phyloP scores from a whole-genome alignment of 2,329 filamentous ascomycete genomes.

The Diaporthe sp. region DNA sequence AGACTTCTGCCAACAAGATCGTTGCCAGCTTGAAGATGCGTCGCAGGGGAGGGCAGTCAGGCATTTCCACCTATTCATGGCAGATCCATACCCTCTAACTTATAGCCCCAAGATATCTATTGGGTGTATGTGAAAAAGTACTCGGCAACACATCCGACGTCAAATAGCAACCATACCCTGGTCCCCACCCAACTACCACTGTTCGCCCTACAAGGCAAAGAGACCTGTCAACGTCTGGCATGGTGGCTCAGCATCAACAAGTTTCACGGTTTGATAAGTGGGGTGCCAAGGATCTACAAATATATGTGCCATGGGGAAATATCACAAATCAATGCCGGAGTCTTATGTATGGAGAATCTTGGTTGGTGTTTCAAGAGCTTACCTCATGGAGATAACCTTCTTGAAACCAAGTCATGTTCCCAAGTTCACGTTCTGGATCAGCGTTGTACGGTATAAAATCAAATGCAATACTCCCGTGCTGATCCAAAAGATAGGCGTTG shows the following conservation, averaged over 20 bases:
- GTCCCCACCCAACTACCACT: not conserved
- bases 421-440: not conserved
- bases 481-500: not conserved
- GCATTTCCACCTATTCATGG: not conserved
- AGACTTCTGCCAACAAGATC: not conserved
- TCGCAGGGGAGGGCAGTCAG: not conserved
- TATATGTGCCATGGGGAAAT: not conserved
- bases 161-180: not conserved
- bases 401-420: not conserved
- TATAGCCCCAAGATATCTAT: not conserved
- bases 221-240: not conserved
- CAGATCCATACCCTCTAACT: not conserved
- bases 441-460: not conserved
- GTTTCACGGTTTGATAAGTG: not conserved
- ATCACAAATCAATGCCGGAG: not conserved
- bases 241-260: not conserved
- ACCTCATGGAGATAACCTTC: not conserved
- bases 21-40: not conserved
- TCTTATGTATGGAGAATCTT: not conserved
- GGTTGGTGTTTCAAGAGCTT: not conserved
- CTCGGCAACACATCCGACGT: not conserved
- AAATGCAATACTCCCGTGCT: not conserved
- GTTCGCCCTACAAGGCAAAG: not conserved
- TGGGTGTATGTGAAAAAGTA: too few relatives aligned
- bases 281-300: not conserved